Conservation (phyloP, 345 rosid species). For the Hibiscus syriacus region DNA sequence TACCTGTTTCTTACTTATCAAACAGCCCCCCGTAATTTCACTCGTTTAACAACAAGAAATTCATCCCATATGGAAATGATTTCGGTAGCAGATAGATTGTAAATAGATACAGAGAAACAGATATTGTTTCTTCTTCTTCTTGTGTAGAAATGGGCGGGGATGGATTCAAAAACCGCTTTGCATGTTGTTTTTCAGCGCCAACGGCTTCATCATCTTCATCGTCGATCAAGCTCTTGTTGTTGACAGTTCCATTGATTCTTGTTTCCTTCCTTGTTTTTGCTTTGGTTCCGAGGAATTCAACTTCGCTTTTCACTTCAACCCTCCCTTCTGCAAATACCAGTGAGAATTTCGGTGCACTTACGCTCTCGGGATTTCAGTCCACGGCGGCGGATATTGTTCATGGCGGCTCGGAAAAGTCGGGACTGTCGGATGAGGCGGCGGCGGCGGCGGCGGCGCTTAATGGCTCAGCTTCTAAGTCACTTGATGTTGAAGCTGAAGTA, state of each 20-base stretch:
- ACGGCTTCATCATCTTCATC: background rate
- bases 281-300: conserved; percentile 7
- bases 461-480: background rate
- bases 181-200: background rate
- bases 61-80: background rate
- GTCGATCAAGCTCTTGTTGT: background rate
- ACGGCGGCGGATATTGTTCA: background rate
- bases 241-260: conserved; percentile 4
- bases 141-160: background rate
- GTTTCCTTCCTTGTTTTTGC: background rate
- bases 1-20: conserved; percentile 14
- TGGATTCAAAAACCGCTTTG: background rate
- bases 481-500: background rate
- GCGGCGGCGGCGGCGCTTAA: conserved; percentile 1
- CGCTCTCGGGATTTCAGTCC: background rate
- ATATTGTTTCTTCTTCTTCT: background rate
- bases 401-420: background rate
- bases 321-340: background rate
- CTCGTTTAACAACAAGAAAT: background rate
- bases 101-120: background rate
- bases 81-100: background rate
- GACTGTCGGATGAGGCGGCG: background rate
- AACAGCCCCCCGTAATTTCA: background rate
- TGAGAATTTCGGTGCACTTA: background rate
- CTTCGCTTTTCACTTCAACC: conserved; percentile 3